Evolutionary conservation across 768 basidiomycete species (phyloP).

Genomic region (Serendipita indica): DNA sequence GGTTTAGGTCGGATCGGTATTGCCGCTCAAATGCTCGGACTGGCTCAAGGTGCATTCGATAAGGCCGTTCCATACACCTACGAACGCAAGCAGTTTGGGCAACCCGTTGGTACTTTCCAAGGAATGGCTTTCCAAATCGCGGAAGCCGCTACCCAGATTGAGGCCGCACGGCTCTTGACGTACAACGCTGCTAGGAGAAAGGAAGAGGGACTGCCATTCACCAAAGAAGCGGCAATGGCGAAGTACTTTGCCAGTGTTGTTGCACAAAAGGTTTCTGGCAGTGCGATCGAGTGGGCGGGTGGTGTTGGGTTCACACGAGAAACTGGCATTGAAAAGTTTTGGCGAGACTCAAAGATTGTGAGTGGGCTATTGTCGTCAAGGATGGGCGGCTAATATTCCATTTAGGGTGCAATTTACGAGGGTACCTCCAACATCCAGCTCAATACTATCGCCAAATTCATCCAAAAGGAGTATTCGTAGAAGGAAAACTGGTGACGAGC

Average conservation of each 20-base stretch:
- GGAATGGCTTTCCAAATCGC: slow-evolving; percentile 94
- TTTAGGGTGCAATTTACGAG: slow-evolving; percentile 77
- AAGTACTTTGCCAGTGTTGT: slow-evolving; percentile 85
- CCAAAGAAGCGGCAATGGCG: slow-evolving; percentile 95
- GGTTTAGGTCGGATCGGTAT: slow-evolving; percentile 76
- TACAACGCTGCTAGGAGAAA: slow-evolving; percentile 84
- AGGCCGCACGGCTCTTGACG: slow-evolving; percentile 76
- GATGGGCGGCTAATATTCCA: not conserved
- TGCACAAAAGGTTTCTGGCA: slow-evolving; percentile 74
- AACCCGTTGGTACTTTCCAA: slow-evolving; percentile 87
- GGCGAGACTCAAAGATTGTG: slow-evolving; percentile 93
- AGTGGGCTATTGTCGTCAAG: slow-evolving; percentile 21
- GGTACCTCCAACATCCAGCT: slow-evolving; percentile 98
- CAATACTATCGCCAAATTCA: slow-evolving; percentile 85
- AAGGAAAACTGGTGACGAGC: not conserved
- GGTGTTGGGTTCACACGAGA: slow-evolving; percentile 88
- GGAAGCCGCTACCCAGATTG: slow-evolving; percentile 76
- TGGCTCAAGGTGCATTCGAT: slow-evolving; percentile 94
- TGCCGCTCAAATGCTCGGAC: slow-evolving; percentile 95
- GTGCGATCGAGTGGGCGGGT: slow-evolving; percentile 93
- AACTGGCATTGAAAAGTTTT: slow-evolving; percentile 91
- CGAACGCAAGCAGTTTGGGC: slow-evolving; percentile 87
- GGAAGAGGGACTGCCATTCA: slow-evolving; percentile 76
- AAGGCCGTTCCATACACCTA: slow-evolving; percentile 92
- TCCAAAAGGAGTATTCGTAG: slow-evolving; percentile 71